These are phyloP conservation scores for Schoenoplectus tabernaemontani DNA, from an alignment of 202 grass and related monocot genomes.

Conservation along the genomic window DNA sequence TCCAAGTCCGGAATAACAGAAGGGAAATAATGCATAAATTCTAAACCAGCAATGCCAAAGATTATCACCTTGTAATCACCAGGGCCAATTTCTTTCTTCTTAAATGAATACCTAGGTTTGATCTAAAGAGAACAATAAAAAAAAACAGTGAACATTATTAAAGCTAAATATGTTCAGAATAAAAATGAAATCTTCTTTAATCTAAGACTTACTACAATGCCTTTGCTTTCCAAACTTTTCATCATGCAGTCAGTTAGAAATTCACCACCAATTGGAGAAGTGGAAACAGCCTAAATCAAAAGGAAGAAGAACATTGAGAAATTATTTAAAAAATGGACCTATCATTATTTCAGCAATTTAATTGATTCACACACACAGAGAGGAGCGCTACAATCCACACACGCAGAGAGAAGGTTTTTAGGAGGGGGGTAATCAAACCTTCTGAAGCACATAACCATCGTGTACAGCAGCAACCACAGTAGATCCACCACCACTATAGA, in stretches of 20 bases:
- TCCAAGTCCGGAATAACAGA: background rate
- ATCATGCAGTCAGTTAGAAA: slow-evolving; percentile 99
- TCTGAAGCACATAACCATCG: slow-evolving; percentile 96
- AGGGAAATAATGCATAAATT: background rate
- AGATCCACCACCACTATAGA: slow-evolving; percentile 80
- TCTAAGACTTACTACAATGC: slow-evolving; percentile 52
- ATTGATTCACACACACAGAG: background rate
- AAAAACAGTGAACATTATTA: slow-evolving; percentile 5
- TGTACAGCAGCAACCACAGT: slow-evolving; percentile 93
- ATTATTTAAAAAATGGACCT: slow-evolving; percentile 15
- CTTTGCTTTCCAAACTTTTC: slow-evolving; percentile 98
- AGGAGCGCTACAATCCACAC: no score
- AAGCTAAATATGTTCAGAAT: slow-evolving; percentile 7
- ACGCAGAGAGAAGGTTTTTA: background rate
- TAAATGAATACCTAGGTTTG: slow-evolving; percentile 97
- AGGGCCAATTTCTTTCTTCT: slow-evolving; percentile 77
- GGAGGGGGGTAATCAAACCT: slow-evolving; percentile 30
- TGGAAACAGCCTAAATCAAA: slow-evolving; percentile 55
- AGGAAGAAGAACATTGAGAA: background rate
- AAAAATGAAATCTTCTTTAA: slow-evolving; percentile 14
- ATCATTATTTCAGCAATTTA: slow-evolving; percentile 12
- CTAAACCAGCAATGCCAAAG: background rate
- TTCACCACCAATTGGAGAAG: slow-evolving; percentile 93
- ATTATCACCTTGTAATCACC: slow-evolving; percentile 79
- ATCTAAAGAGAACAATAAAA: slow-evolving; percentile 54